Evolutionary conservation across 2,329 filamentous ascomycete genomes (phyloP).

Genomic region (Daldinia eschscholtzii): DNA sequence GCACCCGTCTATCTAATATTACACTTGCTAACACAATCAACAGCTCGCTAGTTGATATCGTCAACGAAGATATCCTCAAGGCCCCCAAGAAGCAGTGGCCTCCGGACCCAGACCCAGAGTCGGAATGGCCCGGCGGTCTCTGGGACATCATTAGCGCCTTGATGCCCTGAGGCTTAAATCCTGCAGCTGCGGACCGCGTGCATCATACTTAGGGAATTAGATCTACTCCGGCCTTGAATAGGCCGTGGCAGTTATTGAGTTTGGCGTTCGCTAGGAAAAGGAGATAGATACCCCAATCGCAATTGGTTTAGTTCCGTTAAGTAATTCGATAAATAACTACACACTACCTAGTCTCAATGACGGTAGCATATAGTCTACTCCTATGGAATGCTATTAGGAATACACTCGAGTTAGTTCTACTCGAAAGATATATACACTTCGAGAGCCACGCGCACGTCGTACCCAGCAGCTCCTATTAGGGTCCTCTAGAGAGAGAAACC

Average conservation of each 20-base stretch:
- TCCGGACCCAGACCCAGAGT: slow-evolving; percentile 42
- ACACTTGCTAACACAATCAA: slow-evolving; percentile 6
- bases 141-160: slow-evolving; percentile 47
- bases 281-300: slow-evolving; percentile 27
- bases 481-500: not conserved
- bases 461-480: not conserved
- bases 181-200: not conserved
- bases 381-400: not conserved
- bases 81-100: slow-evolving; percentile 45
- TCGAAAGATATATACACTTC: not conserved
- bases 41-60: slow-evolving; percentile 46
- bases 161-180: slow-evolving; percentile 32
- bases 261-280: slow-evolving; percentile 26
- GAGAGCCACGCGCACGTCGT: not conserved
- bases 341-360: not conserved
- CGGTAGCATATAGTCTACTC: not conserved
- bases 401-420: not conserved
- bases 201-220: not conserved
- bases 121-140: slow-evolving; percentile 46
- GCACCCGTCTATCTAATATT: not conserved
- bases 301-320: slow-evolving; percentile 3
- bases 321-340: not conserved
- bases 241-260: not conserved
- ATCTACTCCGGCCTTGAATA: not conserved
- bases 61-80: slow-evolving; percentile 40